Conservation (phyloP, 192 early-diverging fungal species). For the Funneliformis mosseae region DNA sequence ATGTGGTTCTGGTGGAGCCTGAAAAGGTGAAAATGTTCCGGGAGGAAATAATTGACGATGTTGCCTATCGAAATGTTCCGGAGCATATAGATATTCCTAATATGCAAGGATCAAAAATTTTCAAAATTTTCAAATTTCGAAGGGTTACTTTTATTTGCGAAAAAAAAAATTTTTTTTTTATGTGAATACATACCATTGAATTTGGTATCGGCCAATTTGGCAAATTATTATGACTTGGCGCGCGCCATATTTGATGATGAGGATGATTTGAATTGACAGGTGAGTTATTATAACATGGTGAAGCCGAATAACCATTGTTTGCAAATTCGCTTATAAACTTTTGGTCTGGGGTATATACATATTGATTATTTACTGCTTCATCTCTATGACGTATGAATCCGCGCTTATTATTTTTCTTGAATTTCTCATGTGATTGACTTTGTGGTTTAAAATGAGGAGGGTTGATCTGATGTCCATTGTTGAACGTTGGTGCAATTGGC, state of each 20-base stretch:
- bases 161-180: no score
- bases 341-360: neutral
- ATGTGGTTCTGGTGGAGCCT: neutral
- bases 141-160: no score
- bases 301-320: neutral
- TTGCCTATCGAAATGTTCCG: neutral
- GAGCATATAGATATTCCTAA: neutral
- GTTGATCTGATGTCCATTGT: neutral
- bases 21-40: neutral
- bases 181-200: conserved; percentile 1
- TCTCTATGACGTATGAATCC: neutral
- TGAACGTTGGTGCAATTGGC: neutral
- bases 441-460: neutral
- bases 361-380: neutral
- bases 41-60: neutral
- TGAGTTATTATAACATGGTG: neutral
- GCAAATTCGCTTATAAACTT: neutral
- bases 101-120: neutral
- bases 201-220: neutral
- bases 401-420: neutral
- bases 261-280: neutral
- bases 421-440: neutral
- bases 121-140: neutral
- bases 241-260: neutral
- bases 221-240: neutral